Conservation (phyloP, 2,329 filamentous ascomycete species). For the Exophiala xenobiotica region DNA sequence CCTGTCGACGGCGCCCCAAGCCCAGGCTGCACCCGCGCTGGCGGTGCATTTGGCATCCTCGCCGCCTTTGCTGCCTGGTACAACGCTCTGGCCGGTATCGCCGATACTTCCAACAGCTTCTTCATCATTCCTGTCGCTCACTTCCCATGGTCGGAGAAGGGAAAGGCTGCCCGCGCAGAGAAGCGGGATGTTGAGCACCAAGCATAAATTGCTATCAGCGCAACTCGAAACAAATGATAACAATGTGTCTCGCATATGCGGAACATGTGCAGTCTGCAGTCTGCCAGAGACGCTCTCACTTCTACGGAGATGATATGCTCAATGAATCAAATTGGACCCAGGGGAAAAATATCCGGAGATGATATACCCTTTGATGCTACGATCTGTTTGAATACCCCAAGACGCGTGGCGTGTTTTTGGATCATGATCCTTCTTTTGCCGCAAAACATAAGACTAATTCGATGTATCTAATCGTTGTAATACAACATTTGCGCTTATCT, state of each 20-base stretch:
- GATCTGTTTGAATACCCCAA: too few species aligned
- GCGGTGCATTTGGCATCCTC: constrained; percentile 76
- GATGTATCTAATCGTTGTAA: too few species aligned
- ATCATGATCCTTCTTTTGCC: too few species aligned
- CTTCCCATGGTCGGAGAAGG: constrained; percentile 90
- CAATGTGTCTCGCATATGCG: too few species aligned
- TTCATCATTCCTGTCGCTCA: constrained; percentile 89
- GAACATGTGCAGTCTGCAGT: not conserved
- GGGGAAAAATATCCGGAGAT: too few species aligned
- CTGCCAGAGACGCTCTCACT: not conserved
- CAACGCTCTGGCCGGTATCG: constrained; percentile 78
- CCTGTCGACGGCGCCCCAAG: constrained; percentile 43
- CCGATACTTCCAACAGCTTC: constrained; percentile 72
- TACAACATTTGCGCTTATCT: too few species aligned
- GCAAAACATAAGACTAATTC: too few species aligned
- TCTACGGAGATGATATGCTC: too few species aligned
- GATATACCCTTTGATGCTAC: too few species aligned
- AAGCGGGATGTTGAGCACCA: constrained; percentile 50
- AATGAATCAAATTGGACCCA: too few species aligned
- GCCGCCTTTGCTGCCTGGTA: constrained; percentile 85
- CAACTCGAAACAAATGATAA: not conserved
- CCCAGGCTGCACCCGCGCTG: constrained; percentile 62
- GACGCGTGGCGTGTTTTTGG: too few species aligned
- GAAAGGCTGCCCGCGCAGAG: constrained; percentile 55
- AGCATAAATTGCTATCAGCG: constrained; percentile 16